phyloP scores from a whole-genome alignment of 2,329 filamentous ascomycete genomes.

The Penicillium sp. region DNA sequence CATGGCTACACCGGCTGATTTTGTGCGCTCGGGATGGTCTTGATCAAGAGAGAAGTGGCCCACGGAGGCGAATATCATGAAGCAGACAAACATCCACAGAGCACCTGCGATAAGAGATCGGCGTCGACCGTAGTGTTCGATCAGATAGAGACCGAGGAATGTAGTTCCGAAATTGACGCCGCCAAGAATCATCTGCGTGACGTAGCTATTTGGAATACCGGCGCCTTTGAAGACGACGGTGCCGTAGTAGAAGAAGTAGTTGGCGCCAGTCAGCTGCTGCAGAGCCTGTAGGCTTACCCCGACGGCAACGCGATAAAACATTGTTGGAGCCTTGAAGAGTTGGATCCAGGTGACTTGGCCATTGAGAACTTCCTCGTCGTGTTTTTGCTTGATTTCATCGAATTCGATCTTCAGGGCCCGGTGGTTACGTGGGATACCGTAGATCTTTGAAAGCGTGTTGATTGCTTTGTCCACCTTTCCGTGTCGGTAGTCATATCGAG shows the following conservation, averaged over 20 bases:
- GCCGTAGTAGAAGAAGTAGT: constrained; percentile 60
- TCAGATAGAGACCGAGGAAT: constrained; percentile 69
- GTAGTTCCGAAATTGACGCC: constrained; percentile 71
- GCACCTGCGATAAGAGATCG: constrained; percentile 69
- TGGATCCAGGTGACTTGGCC: constrained; percentile 39
- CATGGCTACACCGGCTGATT: constrained; percentile 65
- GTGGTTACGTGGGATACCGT: constrained; percentile 58
- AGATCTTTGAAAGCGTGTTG: constrained; percentile 57
- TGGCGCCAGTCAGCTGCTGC: constrained; percentile 50
- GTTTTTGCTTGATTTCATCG: constrained; percentile 59
- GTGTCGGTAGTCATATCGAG: constrained; percentile 62
- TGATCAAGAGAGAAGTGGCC: constrained; percentile 50
- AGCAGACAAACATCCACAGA: constrained; percentile 69
- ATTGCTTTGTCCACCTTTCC: constrained; percentile 57
- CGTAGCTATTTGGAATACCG: constrained; percentile 66
- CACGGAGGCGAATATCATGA: constrained; percentile 66
- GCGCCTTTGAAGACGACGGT: constrained; percentile 61
- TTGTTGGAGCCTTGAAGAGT: constrained; percentile 48
- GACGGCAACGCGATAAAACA: constrained; percentile 46
- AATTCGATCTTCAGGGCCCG: constrained; percentile 58
- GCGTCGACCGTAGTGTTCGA: constrained; percentile 71
- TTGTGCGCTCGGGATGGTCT: constrained; percentile 45
- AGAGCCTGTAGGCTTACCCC: constrained; percentile 48
- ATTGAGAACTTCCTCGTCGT: constrained; percentile 55
- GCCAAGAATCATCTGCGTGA: constrained; percentile 67